Evolutionary conservation across 352 stramenopile species (phyloP).

Genomic region (Pythium aquatile): DNA sequence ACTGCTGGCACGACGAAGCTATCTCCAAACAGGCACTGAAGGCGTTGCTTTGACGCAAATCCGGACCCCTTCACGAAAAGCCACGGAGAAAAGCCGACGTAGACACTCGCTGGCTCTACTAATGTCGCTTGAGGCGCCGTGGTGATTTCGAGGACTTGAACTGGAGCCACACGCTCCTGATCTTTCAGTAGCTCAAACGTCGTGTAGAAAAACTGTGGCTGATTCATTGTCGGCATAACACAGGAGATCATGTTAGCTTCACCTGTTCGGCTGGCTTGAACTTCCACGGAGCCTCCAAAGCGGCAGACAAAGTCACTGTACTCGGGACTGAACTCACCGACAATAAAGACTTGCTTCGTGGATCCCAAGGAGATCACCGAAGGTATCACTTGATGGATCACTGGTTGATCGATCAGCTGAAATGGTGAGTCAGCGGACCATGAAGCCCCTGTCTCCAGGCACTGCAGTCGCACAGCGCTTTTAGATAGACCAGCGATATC

Average conservation of each 20-base stretch:
- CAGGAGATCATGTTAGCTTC: constrained; percentile 3
- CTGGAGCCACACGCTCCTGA: constrained; percentile 19
- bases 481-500: too few relatives aligned
- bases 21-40: constrained; percentile 30
- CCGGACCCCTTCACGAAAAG: constrained; percentile 24
- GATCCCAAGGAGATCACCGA: constrained; percentile 11
- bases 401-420: not conserved
- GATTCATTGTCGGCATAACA: constrained; percentile 10
- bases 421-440: constrained; percentile 4
- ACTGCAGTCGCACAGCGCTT: constrained; percentile 8
- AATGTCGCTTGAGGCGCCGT: constrained; percentile 1
- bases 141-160: constrained; percentile 14
- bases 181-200: constrained; percentile 24
- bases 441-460: not conserved
- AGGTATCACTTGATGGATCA: constrained; percentile 16
- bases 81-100: not conserved
- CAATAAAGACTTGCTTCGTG: constrained; percentile 14
- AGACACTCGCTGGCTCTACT: constrained; percentile 8
- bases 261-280: constrained; percentile 7
- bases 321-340: constrained; percentile 17
- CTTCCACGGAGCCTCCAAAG: constrained; percentile 11
- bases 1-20: constrained; percentile 13
- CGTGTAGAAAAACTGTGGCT: constrained; percentile 12
- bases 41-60: constrained; percentile 10
- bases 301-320: constrained; percentile 15